These are phyloP conservation scores for Ballota nigra DNA, from an alignment of 257 asterid species.

Conservation along the genomic window DNA sequence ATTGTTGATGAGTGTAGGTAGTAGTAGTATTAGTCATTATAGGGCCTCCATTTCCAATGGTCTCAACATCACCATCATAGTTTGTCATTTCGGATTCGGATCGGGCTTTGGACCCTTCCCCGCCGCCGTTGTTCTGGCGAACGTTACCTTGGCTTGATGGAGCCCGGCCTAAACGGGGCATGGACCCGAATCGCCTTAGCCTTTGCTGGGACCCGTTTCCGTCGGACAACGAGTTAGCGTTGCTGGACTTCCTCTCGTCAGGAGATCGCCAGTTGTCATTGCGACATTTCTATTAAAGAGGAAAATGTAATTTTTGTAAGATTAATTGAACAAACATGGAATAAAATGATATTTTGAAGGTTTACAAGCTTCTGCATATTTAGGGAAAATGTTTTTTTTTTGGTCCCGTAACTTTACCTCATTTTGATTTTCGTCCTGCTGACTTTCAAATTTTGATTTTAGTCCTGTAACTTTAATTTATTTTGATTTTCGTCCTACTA, in stretches of 20 bases:
- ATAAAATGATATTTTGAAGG: no score
- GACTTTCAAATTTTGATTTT: no score
- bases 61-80: neutral
- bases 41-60: neutral
- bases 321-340: no score
- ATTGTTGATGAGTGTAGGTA: neutral
- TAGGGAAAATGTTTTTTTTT: no score
- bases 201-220: conserved; percentile 7
- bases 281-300: conserved; percentile 39
- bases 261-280: conserved; percentile 48
- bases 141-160: neutral
- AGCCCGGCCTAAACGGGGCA: conserved; percentile 28
- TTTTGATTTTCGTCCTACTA: no score
- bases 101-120: conserved; percentile 5
- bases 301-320: neutral
- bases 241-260: conserved; percentile 12
- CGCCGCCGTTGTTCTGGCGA: neutral
- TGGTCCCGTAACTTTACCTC: no score
- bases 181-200: conserved; percentile 40
- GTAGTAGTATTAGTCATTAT: neutral
- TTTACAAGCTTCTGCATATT: no score
- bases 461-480: no score
- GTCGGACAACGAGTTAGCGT: neutral
- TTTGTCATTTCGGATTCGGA: neutral
- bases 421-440: no score